A percentile compares a stretch with the other conserved stretches of the same genome.
Conservation (phyloP, 2,329 filamentous ascomycete species). For the Sclerotinia trifoliorum region DNA sequence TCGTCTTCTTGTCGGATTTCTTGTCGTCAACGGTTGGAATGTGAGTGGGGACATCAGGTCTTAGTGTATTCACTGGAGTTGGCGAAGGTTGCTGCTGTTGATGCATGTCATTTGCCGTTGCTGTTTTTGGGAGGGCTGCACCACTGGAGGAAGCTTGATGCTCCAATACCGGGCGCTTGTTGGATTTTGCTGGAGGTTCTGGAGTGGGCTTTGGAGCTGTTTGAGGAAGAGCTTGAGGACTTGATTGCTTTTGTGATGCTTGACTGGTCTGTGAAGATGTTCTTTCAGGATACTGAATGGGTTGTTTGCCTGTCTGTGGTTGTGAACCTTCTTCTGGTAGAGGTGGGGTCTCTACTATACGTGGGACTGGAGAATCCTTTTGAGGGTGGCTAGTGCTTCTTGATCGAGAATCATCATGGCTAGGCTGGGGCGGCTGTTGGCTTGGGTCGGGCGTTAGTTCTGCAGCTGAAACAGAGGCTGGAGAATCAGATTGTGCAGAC, state of each 20-base stretch:
- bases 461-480: slow-evolving; percentile 10
- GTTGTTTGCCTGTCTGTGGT: slow-evolving; percentile 23
- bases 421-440: slow-evolving; percentile 3
- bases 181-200: slow-evolving; percentile 51
- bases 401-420: slow-evolving; percentile 7
- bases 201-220: slow-evolving; percentile 39
- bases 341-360: slow-evolving; percentile 65
- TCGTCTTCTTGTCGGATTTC: slow-evolving; percentile 71
- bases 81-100: slow-evolving; percentile 62
- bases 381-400: slow-evolving; percentile 36
- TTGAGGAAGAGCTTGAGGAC: slow-evolving; percentile 22
- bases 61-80: slow-evolving; percentile 65
- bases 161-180: slow-evolving; percentile 43
- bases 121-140: slow-evolving; percentile 20
- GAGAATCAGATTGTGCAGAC: slow-evolving; percentile 25
- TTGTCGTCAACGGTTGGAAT: slow-evolving; percentile 80
- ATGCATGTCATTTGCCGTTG: slow-evolving; percentile 55
- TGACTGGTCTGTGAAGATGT: slow-evolving; percentile 21
- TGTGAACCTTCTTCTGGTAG: slow-evolving; percentile 33
- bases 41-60: slow-evolving; percentile 76
- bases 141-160: slow-evolving; percentile 32
- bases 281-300: slow-evolving; percentile 23
- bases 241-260: slow-evolving; percentile 45
- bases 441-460: slow-evolving; percentile 2
- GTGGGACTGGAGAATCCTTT: slow-evolving; percentile 47